These are phyloP conservation scores for Chionographis japonica DNA, from an alignment of 106 monocot species.

Conservation along the genomic window DNA sequence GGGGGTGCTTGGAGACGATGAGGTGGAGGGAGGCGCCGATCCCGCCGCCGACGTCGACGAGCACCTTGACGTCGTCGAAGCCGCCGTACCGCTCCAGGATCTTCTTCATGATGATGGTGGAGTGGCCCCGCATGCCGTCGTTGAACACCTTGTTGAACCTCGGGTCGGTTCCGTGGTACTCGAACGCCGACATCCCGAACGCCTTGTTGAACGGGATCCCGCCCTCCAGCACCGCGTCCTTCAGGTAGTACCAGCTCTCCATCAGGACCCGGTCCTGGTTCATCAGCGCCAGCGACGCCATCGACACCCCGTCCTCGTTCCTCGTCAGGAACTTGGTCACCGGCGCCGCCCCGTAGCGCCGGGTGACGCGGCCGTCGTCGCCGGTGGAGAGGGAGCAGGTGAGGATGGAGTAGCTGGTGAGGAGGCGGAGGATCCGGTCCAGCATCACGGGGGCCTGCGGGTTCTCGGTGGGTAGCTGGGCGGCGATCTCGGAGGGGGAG, in stretches of 20 bases:
- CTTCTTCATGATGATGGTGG: slow-evolving; percentile 23
- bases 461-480: slow-evolving; percentile 25
- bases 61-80: slow-evolving; percentile 12
- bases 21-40: slow-evolving; percentile 29
- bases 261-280: slow-evolving; percentile 55
- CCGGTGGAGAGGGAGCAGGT: slow-evolving; percentile 17
- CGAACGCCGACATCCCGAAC: slow-evolving; percentile 28
- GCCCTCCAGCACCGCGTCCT: slow-evolving; percentile 31
- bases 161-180: slow-evolving; percentile 31
- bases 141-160: slow-evolving; percentile 37
- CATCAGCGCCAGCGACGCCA: slow-evolving; percentile 36
- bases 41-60: slow-evolving; percentile 46
- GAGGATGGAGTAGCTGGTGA: slow-evolving; percentile 37
- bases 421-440: slow-evolving; percentile 42
- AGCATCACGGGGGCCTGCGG: slow-evolving; percentile 22
- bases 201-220: slow-evolving; percentile 46
- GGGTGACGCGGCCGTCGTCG: not conserved
- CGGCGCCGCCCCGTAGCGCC: too few relatives aligned
- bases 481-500: slow-evolving; percentile 33
- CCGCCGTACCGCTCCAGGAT: slow-evolving; percentile 22
- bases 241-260: slow-evolving; percentile 44
- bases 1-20: slow-evolving; percentile 18
- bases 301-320: slow-evolving; percentile 55
- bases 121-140: slow-evolving; percentile 29
- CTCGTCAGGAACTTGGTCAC: slow-evolving; percentile 20